A percentile compares a stretch with the other conserved stretches of the same genome.
Conservation (phyloP, 257 asterid genomes). For the Anisodus tanguticus region DNA sequence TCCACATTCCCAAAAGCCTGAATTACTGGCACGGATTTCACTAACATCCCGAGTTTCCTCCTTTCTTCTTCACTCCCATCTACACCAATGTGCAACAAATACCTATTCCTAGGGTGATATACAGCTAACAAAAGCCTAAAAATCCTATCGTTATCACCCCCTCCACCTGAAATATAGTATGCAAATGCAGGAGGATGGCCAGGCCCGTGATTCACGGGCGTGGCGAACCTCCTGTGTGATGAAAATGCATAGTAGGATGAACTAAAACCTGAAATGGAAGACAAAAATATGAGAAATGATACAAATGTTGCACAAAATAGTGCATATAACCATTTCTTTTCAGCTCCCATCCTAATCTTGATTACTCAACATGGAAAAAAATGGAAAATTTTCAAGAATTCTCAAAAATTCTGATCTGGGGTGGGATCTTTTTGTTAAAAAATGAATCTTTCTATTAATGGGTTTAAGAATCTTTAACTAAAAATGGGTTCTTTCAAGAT, state of each 20-base stretch:
- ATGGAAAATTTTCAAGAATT: not conserved
- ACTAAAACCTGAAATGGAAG: slow-evolving; percentile 78
- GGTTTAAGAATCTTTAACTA: slow-evolving; percentile 17
- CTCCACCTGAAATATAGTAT: slow-evolving; percentile 82
- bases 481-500: slow-evolving; percentile 26
- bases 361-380: not conserved
- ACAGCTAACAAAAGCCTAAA: slow-evolving; percentile 86
- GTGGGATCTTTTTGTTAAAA: not conserved
- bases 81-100: slow-evolving; percentile 76
- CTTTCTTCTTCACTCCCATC: slow-evolving; percentile 84
- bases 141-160: slow-evolving; percentile 74
- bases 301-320: slow-evolving; percentile 86
- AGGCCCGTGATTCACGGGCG: slow-evolving; percentile 66
- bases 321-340: slow-evolving; percentile 90
- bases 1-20: slow-evolving; percentile 92
- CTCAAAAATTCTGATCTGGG: slow-evolving; percentile 14
- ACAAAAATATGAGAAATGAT: slow-evolving; percentile 70
- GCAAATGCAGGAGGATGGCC: slow-evolving; percentile 89
- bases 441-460: not conserved
- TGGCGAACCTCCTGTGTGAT: slow-evolving; percentile 59
- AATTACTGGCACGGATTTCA: slow-evolving; percentile 74
- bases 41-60: slow-evolving; percentile 60
- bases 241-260: slow-evolving; percentile 71
- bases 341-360: slow-evolving; percentile 61
- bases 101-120: slow-evolving; percentile 97